These are phyloP conservation scores for Coffea canephora DNA, from an alignment of 257 asterid genomes.

Conservation along the genomic window DNA sequence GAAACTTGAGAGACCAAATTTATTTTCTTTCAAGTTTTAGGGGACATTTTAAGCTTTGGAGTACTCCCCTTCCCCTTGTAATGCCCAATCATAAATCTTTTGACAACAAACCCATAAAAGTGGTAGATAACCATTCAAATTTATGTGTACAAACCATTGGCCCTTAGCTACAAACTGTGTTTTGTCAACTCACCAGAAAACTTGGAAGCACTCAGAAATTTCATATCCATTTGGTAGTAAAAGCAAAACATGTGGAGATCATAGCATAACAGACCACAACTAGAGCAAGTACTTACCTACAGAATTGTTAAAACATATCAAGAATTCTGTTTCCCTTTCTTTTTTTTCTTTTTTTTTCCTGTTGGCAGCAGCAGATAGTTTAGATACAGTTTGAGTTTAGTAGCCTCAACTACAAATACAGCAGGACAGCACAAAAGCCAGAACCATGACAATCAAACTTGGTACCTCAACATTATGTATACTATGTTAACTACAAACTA, in stretches of 20 bases:
- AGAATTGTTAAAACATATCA: neutral
- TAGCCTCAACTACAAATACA: neutral
- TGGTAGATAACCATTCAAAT: no score
- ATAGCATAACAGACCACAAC: neutral
- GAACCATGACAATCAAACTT: neutral
- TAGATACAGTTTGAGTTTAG: neutral
- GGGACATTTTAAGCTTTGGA: no score
- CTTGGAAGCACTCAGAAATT: neutral
- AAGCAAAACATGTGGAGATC: neutral
- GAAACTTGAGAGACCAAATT: no score
- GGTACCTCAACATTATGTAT: neutral
- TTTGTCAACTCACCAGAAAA: no score
- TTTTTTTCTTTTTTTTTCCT: no score
- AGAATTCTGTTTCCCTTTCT: neutral
- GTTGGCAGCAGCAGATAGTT: neutral
- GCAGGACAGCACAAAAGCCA: neutral
- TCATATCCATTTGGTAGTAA: neutral
- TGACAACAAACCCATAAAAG: no score
- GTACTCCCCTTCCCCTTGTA: no score
- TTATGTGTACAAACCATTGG: no score
- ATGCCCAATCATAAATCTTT: no score
- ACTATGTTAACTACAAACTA: neutral
- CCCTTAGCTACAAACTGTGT: no score
- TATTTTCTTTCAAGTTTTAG: no score
- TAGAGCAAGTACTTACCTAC: neutral